Evolutionary conservation across 768 basidiomycete species (phyloP).

Genomic region (Leccinum variicolor): DNA sequence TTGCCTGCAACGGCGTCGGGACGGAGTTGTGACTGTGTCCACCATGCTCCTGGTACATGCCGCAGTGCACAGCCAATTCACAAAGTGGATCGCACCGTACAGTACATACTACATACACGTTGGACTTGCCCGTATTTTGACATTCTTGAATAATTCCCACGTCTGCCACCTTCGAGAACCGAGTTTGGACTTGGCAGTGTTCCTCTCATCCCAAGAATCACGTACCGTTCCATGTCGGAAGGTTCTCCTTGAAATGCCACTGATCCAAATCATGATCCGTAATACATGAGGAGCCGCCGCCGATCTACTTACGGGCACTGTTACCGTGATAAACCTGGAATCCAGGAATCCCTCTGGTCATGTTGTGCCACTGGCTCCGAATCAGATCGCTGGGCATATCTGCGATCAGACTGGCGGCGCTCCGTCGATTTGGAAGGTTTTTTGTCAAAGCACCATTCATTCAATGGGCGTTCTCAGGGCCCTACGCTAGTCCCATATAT

Average conservation of each 20-base stretch:
- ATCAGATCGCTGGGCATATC: not conserved
- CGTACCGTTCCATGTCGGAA: not conserved
- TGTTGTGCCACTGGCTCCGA: not conserved
- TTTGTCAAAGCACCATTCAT: too few species aligned
- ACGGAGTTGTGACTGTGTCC: not conserved
- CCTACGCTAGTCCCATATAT: too few species aligned
- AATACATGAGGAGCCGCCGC: not conserved
- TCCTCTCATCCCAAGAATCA: not conserved
- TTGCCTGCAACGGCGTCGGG: not conserved
- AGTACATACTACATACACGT: too few species aligned
- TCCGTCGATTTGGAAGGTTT: too few species aligned
- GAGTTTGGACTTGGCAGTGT: not conserved
- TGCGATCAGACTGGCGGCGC: not conserved
- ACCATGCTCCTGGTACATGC: not conserved
- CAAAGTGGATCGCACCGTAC: not conserved
- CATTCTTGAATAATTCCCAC: not conserved
- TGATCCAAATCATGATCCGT: not conserved
- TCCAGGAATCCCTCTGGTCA: not conserved
- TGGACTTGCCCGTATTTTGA: too few species aligned
- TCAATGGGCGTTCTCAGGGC: too few species aligned
- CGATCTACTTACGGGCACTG: too few species aligned
- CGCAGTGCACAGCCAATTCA: not conserved
- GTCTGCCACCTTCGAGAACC: not conserved
- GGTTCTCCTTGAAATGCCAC: not conserved
- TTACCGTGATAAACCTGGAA: too few species aligned